Evolutionary conservation across 768 basidiomycete species (phyloP).

Genomic region (Calvatia gigantea): DNA sequence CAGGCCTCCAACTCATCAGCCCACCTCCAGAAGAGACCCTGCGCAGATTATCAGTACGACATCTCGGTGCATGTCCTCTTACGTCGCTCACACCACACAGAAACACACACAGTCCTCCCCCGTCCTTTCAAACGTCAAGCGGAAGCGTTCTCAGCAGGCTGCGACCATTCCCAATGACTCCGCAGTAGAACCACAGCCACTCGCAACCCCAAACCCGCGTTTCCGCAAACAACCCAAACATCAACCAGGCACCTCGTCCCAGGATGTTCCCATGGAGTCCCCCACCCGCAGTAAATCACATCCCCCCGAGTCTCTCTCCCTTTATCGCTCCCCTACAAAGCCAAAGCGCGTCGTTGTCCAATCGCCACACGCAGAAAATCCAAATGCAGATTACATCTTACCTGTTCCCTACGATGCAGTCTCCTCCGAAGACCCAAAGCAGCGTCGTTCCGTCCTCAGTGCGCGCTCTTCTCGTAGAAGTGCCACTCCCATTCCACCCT

Average conservation of each 20-base stretch:
- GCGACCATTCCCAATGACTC: constrained; percentile 9
- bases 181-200: constrained; percentile 36
- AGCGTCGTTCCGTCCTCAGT: constrained; percentile 18
- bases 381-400: constrained; percentile 46
- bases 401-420: constrained; percentile 23
- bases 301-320: not conserved
- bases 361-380: constrained; percentile 47
- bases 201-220: constrained; percentile 50
- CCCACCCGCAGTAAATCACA: constrained; percentile 19
- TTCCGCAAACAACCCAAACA: constrained; percentile 44
- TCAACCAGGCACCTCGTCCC: not conserved
- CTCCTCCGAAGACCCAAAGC: not conserved
- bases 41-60: constrained; percentile 24
- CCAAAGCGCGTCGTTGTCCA: constrained; percentile 24
- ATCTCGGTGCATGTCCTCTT: not conserved
- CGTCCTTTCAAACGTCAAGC: constrained; percentile 24
- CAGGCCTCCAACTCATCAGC: constrained; percentile 42
- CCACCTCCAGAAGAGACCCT: constrained; percentile 62
- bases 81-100: not conserved
- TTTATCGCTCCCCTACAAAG: constrained; percentile 9
- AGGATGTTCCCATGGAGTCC: constrained; percentile 18
- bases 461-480: constrained; percentile 34
- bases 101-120: not conserved
- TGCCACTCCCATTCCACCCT: constrained; percentile 54
- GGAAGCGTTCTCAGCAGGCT: constrained; percentile 28